Conservation (phyloP, 805 yeast species). For the Alloascoidea africana region DNA sequence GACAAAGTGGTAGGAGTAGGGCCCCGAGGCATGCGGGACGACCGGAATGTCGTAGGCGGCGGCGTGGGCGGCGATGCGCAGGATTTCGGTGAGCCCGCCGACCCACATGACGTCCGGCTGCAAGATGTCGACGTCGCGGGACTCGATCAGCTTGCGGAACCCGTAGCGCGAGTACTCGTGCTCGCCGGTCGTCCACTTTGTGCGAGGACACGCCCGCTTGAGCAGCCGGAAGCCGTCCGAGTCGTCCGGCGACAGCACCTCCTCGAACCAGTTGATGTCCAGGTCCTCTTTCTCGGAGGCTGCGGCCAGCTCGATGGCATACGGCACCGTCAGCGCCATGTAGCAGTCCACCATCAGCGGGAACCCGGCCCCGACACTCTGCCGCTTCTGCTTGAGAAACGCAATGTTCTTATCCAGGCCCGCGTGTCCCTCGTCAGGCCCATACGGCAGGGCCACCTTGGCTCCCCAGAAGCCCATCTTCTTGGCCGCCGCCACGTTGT, state of each 20-base stretch:
- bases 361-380: conserved; percentile 33
- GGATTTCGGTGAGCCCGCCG: conserved; percentile 33
- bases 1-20: conserved; percentile 35
- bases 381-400: conserved; percentile 27
- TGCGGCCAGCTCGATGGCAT: conserved; percentile 27
- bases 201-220: conserved; percentile 29
- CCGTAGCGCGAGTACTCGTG: conserved; percentile 37
- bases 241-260: conserved; percentile 36
- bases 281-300: conserved; percentile 26
- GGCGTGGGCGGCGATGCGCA: conserved; percentile 31
- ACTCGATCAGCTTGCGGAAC: conserved; percentile 33
- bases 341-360: conserved; percentile 39
- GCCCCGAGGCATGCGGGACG: conserved; percentile 39
- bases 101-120: conserved; percentile 43
- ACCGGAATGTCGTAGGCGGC: conserved; percentile 38
- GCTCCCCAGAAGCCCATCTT: conserved; percentile 38
- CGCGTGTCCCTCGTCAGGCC: conserved; percentile 34
- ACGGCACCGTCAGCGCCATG: conserved; percentile 34
- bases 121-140: conserved; percentile 29
- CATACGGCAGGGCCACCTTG: conserved; percentile 33
- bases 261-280: conserved; percentile 38
- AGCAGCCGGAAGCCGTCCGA: conserved; percentile 29
- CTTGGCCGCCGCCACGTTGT: conserved; percentile 31
- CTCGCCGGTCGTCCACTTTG: conserved; percentile 37
- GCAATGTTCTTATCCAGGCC: conserved; percentile 31